These are phyloP conservation scores for Symbiodinium natans DNA, from an alignment of 73 alveolate species.

Conservation along the genomic window DNA sequence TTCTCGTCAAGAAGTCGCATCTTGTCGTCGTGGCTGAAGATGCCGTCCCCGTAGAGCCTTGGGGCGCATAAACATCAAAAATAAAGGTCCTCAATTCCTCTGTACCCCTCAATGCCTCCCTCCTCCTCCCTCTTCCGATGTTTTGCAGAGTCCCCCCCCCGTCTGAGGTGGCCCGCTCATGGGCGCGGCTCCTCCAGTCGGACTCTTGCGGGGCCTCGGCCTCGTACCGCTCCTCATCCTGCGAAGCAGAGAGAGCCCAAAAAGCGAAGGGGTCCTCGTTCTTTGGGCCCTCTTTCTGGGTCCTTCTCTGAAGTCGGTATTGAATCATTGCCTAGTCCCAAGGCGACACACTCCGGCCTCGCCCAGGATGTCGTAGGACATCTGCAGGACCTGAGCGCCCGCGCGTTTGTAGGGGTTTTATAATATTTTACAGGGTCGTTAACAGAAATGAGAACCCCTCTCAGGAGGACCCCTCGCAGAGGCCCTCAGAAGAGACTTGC, in stretches of 20 bases:
- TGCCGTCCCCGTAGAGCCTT: conserved; percentile 31
- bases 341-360: conserved; percentile 6
- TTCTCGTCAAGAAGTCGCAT: background rate
- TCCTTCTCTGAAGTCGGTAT: too few relatives aligned
- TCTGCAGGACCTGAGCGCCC: conserved; percentile 30
- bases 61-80: too few relatives aligned
- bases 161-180: background rate
- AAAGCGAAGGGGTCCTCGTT: background rate
- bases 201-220: conserved; percentile 38
- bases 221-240: conserved; percentile 81
- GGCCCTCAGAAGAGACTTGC: background rate
- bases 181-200: conserved; percentile 53
- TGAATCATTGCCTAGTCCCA: too few relatives aligned
- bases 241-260: background rate
- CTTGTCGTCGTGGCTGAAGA: background rate
- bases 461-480: background rate
- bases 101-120: too few relatives aligned
- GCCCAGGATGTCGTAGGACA: conserved; percentile 80
- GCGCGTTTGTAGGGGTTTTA: background rate
- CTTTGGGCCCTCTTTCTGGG: too few relatives aligned
- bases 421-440: background rate
- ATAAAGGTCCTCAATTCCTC: too few relatives aligned
- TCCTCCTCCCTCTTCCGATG: too few relatives aligned
- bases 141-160: background rate
- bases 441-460: background rate